Percentiles rank a stretch among this genome's conserved stretches.
These are phyloP conservation scores for Candida tammaniensis DNA, from an alignment of 805 yeast genomes.

Conservation along the genomic window DNA sequence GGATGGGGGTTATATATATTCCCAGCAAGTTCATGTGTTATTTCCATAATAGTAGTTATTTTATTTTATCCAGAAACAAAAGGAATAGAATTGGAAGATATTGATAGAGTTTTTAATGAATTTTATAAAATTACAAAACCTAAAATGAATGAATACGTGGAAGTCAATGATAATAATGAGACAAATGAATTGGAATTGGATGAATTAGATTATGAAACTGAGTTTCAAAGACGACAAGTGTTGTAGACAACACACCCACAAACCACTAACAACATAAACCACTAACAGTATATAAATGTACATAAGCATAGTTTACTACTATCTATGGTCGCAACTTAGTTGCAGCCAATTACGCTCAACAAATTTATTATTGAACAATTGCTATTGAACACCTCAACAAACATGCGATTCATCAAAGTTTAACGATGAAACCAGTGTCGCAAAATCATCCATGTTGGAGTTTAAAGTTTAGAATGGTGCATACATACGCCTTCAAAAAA, in stretches of 20 bases:
- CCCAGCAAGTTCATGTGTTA: conserved; percentile 37
- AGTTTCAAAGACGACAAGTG: conserved; percentile 7
- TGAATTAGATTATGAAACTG: conserved; percentile 17
- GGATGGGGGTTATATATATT: conserved; percentile 42
- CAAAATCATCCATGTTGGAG: too few species aligned
- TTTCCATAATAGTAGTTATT: conserved; percentile 32
- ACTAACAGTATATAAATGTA: too few species aligned
- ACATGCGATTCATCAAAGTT: too few species aligned
- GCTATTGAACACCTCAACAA: too few species aligned
- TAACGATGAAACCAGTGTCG: too few species aligned
- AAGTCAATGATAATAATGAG: conserved; percentile 10
- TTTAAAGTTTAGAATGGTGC: too few species aligned
- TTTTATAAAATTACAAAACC: conserved; percentile 22
- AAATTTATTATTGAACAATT: too few species aligned
- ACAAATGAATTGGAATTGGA: conserved; percentile 20
- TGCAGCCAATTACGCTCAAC: too few species aligned
- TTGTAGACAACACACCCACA: conserved; percentile 3
- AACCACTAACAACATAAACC: too few species aligned
- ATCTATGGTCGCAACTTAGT: too few species aligned
- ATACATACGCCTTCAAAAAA: too few species aligned
- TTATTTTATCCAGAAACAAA: conserved; percentile 43
- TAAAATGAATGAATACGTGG: conserved; percentile 15
- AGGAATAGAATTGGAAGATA: conserved; percentile 43
- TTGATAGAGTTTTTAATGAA: conserved; percentile 36
- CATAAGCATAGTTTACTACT: too few species aligned